Conservation (phyloP, 345 rosid species). For the Aegle marmelos region DNA sequence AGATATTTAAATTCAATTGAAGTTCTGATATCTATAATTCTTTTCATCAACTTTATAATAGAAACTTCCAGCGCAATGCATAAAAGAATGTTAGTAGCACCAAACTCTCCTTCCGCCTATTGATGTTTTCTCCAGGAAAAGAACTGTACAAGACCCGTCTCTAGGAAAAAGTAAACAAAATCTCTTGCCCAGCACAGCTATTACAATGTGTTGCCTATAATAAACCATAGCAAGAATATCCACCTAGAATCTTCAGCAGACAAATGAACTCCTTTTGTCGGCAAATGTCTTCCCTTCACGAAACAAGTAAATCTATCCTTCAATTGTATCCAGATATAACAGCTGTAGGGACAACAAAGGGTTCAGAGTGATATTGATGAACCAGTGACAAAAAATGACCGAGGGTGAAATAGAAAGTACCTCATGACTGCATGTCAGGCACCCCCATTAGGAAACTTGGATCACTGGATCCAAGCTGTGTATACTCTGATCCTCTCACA, state of each 20-base stretch:
- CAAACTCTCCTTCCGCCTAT: neutral
- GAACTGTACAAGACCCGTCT: no score
- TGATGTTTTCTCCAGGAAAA: neutral
- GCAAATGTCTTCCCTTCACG: neutral
- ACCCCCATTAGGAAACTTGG: conserved; percentile 47
- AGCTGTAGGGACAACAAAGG: neutral
- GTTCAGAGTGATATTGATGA: neutral
- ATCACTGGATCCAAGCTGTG: conserved; percentile 55
- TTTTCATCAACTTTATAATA: neutral
- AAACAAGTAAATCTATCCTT: neutral
- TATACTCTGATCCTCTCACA: conserved; percentile 84
- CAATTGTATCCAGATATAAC: neutral
- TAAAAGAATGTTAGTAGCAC: neutral
- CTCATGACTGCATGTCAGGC: conserved; percentile 48
- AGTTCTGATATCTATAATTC: neutral
- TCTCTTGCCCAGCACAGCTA: neutral
- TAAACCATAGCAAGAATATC: neutral
- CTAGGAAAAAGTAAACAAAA: neutral
- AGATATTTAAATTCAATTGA: neutral
- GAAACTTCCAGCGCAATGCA: neutral
- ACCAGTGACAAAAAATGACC: neutral
- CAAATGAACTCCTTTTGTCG: neutral
- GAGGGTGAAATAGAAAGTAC: conserved; percentile 17
- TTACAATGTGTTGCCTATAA: neutral
- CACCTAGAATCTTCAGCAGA: neutral